These are phyloP conservation scores for Candida wancherniae DNA, from an alignment of 805 yeast genomes.

Conservation along the genomic window DNA sequence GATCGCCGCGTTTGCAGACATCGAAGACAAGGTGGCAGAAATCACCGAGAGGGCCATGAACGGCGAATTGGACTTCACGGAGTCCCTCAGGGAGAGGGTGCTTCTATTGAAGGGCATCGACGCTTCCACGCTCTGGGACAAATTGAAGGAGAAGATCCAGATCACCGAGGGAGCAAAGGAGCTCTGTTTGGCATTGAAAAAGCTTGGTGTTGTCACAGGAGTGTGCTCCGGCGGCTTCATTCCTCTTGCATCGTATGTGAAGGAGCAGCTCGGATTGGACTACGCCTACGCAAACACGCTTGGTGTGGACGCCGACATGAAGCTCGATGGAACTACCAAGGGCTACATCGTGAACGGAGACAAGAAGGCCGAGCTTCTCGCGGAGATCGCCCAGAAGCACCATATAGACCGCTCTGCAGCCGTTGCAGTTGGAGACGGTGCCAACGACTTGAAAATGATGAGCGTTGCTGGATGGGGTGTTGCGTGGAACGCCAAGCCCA, in stretches of 20 bases:
- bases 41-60: constrained; percentile 96
- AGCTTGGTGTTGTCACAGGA: constrained; percentile 63
- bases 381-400: constrained; percentile 54
- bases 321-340: constrained; percentile 66
- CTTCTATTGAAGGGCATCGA: constrained; percentile 77
- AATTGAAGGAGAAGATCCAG: constrained; percentile 59
- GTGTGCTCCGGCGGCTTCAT: constrained; percentile 94
- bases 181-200: constrained; percentile 57
- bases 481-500: constrained; percentile 97
- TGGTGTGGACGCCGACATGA: constrained; percentile 39
- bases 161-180: constrained; percentile 86
- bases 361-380: constrained; percentile 70
- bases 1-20: constrained; percentile 90
- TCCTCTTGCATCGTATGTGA: constrained; percentile 77
- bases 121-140: constrained; percentile 68
- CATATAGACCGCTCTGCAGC: constrained; percentile 47
- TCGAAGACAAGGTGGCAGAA: constrained; percentile 78
- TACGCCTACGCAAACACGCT: constrained; percentile 84
- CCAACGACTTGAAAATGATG: constrained; percentile 95
- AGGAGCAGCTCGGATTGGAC: constrained; percentile 64
- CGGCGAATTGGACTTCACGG: constrained; percentile 88
- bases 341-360: constrained; percentile 87
- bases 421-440: constrained; percentile 95
- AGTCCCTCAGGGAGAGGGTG: constrained; percentile 73
- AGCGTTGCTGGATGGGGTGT: constrained; percentile 84